phyloP scores from a whole-genome alignment of 1,284 basidiomycete genomes.

The Melampsora larici-populina region DNA sequence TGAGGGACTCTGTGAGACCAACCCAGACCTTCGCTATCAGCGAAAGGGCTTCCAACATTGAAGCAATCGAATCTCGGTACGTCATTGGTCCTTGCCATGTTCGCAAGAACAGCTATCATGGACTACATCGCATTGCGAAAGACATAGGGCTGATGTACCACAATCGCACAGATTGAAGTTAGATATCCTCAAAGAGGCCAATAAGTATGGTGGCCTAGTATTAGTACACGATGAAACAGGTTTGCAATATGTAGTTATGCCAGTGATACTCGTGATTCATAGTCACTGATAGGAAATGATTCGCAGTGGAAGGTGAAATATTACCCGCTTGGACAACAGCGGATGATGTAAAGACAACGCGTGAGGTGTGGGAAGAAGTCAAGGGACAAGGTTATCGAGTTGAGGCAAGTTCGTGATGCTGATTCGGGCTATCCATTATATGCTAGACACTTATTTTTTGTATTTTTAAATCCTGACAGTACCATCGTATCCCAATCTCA shows the following conservation, averaged over 20 bases:
- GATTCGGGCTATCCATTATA: background rate
- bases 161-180: slow-evolving; percentile 63
- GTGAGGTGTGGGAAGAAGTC: slow-evolving; percentile 80
- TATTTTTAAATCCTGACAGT: slow-evolving; percentile 43
- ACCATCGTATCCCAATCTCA: slow-evolving; percentile 80
- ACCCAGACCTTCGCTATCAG: slow-evolving; percentile 76
- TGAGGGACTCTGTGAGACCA: slow-evolving; percentile 86
- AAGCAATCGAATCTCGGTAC: slow-evolving; percentile 80
- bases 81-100: background rate
- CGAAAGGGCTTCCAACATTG: slow-evolving; percentile 88
- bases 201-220: slow-evolving; percentile 81
- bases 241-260: slow-evolving; percentile 8
- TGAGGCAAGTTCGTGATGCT: slow-evolving; percentile 60
- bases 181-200: slow-evolving; percentile 87
- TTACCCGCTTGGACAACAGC: slow-evolving; percentile 93
- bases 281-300: background rate
- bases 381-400: slow-evolving; percentile 81
- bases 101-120: background rate
- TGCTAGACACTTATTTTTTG: slow-evolving; percentile 15
- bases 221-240: slow-evolving; percentile 83
- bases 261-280: slow-evolving; percentile 33
- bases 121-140: background rate
- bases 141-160: background rate
- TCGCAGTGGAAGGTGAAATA: slow-evolving; percentile 68
- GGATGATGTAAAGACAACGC: slow-evolving; percentile 84